A percentile compares a stretch with the other conserved stretches of the same genome.
These are phyloP conservation scores for Microstegium vimineum DNA, from an alignment of 176 grass and related monocot species.

Conservation along the genomic window DNA sequence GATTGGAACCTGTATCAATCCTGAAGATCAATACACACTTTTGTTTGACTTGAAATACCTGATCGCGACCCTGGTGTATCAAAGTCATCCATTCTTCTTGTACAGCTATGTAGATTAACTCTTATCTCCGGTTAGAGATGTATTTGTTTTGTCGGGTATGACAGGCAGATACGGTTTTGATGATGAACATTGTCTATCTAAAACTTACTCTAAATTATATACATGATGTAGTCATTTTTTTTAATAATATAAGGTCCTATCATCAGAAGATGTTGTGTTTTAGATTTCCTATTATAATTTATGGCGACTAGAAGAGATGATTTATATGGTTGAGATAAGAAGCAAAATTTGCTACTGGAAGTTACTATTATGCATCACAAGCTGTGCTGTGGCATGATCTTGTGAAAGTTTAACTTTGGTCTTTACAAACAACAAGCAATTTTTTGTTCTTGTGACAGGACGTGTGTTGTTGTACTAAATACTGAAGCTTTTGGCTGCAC, in stretches of 20 bases:
- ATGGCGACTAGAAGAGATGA: not conserved
- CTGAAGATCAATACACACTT: slow-evolving; percentile 47
- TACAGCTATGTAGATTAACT: slow-evolving; percentile 45
- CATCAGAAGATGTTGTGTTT: not conserved
- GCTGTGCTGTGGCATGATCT: not conserved
- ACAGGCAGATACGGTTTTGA: not conserved
- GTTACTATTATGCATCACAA: not conserved
- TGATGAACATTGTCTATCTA: not conserved
- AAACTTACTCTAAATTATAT: not conserved
- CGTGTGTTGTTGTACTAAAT: not conserved
- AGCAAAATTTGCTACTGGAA: not conserved
- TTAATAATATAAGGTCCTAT: not conserved
- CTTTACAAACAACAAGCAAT: not conserved
- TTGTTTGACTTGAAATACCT: slow-evolving; percentile 16
- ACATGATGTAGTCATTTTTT: not conserved
- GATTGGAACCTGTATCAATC: slow-evolving; percentile 90
- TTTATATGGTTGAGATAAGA: not conserved
- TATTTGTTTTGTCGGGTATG: slow-evolving; percentile 14
- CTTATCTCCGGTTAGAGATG: not conserved
- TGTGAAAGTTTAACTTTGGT: not conserved
- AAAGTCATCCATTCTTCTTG: not conserved
- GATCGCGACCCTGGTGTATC: not conserved
- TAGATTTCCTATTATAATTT: not conserved
- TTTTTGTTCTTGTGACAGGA: not conserved
- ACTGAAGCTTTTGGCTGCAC: not conserved